Evolutionary conservation across 768 basidiomycete species (phyloP).

Genomic region (Suillus fuscotomentosus): DNA sequence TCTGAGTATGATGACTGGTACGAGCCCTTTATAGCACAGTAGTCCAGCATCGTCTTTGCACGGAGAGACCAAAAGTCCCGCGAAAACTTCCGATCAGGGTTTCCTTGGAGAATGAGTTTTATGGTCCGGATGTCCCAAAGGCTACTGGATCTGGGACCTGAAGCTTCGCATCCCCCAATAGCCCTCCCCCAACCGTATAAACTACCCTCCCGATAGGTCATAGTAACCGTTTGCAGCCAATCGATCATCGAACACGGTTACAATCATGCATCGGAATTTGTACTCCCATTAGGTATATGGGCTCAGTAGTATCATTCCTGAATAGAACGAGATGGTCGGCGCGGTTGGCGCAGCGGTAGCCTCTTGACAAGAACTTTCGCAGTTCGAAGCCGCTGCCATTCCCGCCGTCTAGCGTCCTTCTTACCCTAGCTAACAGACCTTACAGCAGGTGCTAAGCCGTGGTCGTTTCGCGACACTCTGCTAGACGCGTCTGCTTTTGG

Average conservation of each 20-base stretch:
- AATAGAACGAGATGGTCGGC: background rate
- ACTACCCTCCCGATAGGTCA: background rate
- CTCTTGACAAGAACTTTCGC: background rate
- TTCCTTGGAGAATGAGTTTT: background rate
- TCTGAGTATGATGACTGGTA: background rate
- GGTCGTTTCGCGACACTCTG: background rate
- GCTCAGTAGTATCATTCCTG: background rate
- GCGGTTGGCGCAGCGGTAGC: background rate
- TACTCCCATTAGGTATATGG: background rate
- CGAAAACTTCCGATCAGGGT: background rate
- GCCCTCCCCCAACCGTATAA: background rate
- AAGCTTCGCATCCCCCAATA: background rate
- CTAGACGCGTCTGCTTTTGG: background rate
- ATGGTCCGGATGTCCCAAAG: background rate
- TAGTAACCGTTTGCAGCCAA: background rate
- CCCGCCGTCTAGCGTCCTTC: background rate
- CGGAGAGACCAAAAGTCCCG: background rate
- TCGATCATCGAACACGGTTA: background rate
- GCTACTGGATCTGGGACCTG: background rate
- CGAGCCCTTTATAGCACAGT: background rate
- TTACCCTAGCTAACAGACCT: background rate
- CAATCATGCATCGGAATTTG: background rate
- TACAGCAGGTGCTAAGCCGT: background rate
- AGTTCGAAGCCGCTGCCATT: background rate
- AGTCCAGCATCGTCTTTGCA: background rate